Percentiles rank a stretch among this genome's conserved stretches.
These are phyloP conservation scores for Ophidiomyces ophidiicola DNA, from an alignment of 2,329 filamentous ascomycete species.

Conservation along the genomic window DNA sequence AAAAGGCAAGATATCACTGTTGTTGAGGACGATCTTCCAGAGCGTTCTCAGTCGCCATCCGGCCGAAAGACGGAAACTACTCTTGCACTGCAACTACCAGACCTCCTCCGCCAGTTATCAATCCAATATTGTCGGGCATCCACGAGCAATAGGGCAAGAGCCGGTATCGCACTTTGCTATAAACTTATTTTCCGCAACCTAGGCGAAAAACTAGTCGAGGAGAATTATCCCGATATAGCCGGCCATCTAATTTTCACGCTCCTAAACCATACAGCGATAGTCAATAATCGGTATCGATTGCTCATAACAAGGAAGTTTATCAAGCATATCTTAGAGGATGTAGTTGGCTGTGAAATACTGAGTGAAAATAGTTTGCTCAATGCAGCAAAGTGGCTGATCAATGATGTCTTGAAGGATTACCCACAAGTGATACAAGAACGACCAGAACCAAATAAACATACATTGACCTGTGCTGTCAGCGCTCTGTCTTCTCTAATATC, in stretches of 20 bases:
- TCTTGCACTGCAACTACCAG: constrained; percentile 60
- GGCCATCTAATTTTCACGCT: constrained; percentile 71
- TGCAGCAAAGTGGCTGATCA: constrained; percentile 69
- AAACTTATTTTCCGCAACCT: constrained; percentile 65
- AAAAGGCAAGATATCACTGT: constrained; percentile 57
- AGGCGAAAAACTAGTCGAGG: constrained; percentile 71
- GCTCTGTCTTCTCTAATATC: constrained; percentile 67
- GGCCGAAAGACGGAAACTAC: constrained; percentile 50
- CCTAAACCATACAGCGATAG: constrained; percentile 61
- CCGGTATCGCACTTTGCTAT: constrained; percentile 79
- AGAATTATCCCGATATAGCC: constrained; percentile 68
- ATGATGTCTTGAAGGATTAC: constrained; percentile 85
- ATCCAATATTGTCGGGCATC: constrained; percentile 65
- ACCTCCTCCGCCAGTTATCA: constrained; percentile 68
- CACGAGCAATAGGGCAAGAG: constrained; percentile 67
- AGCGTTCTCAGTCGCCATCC: constrained; percentile 48
- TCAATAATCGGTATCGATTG: constrained; percentile 75
- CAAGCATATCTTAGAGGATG: constrained; percentile 68
- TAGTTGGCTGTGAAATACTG: constrained; percentile 67
- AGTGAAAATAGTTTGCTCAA: constrained; percentile 80
- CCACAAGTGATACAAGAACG: constrained; percentile 79
- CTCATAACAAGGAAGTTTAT: constrained; percentile 76
- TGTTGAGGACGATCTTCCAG: constrained; percentile 59
- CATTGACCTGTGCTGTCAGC: constrained; percentile 64
- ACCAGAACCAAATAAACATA: constrained; percentile 77